Evolutionary conservation across 768 basidiomycete genomes (phyloP).

Genomic region (Fomitopsis serialis): DNA sequence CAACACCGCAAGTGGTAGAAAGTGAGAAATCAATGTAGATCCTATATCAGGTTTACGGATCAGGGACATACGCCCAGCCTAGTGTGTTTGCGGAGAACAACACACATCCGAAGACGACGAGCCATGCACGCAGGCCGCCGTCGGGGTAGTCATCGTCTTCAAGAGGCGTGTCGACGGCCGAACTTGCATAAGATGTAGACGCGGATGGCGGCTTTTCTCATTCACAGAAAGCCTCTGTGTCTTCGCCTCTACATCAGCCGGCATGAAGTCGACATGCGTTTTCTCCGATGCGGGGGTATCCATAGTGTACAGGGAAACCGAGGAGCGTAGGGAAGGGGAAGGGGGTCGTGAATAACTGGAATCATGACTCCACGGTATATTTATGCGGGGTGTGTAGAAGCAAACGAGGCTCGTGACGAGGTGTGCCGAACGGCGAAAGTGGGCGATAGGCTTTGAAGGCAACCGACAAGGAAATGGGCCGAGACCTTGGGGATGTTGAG

Average conservation of each 20-base stretch:
- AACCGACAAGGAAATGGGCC: no score
- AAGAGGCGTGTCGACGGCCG: constrained; percentile 2
- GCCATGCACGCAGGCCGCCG: constrained; percentile 17
- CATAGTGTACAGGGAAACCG: constrained; percentile 8
- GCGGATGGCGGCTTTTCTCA: neutral
- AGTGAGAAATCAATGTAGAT: constrained; percentile 1
- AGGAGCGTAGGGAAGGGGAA: neutral
- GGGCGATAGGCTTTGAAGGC: no score
- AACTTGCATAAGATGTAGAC: constrained; percentile 5
- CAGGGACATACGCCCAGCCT: constrained; percentile 20
- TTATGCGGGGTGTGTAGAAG: neutral
- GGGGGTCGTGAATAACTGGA: neutral
- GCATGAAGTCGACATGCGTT: constrained; percentile 11
- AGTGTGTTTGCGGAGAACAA: constrained; percentile 15
- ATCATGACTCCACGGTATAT: neutral
- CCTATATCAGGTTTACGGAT: neutral
- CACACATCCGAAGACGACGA: constrained; percentile 18
- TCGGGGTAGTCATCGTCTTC: constrained; percentile 13
- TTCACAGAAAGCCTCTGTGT: neutral
- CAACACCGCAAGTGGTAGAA: constrained; percentile 2
- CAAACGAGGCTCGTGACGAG: neutral
- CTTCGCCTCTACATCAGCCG: neutral
- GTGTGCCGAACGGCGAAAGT: neutral
- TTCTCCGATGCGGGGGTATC: constrained; percentile 18
- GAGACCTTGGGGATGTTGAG: neutral